Evolutionary conservation across 768 basidiomycete species (phyloP).

Genomic region (Suillus luteus): DNA sequence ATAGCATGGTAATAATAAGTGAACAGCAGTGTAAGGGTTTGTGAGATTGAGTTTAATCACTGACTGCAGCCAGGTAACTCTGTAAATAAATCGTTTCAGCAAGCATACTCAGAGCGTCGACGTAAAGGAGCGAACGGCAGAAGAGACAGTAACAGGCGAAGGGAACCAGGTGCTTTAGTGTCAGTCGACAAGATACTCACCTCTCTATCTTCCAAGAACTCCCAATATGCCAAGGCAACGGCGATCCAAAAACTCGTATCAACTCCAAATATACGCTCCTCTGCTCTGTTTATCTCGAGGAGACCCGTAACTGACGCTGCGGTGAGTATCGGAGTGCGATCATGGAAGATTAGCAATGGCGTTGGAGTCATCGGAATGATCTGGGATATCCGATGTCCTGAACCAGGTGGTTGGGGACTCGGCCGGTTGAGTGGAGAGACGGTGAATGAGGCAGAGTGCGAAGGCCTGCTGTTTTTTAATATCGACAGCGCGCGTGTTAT

Average conservation of each 20-base stretch:
- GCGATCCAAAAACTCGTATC: slow-evolving; percentile 81
- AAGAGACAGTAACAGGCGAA: neutral
- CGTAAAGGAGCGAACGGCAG: neutral
- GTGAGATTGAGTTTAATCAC: neutral
- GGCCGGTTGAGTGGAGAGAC: slow-evolving; percentile 36
- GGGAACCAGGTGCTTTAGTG: neutral
- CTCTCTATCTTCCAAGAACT: slow-evolving; percentile 78
- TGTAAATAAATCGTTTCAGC: neutral
- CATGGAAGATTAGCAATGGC: slow-evolving; percentile 67
- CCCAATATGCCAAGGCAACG: slow-evolving; percentile 71
- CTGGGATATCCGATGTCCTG: slow-evolving; percentile 22
- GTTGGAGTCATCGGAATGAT: slow-evolving; percentile 34
- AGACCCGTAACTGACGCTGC: slow-evolving; percentile 59
- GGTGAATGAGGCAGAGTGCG: slow-evolving; percentile 65
- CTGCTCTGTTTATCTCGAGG: slow-evolving; percentile 60
- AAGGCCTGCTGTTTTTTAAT: slow-evolving; percentile 51
- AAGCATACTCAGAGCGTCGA: neutral
- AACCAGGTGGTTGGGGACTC: slow-evolving; percentile 17
- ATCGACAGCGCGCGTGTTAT: slow-evolving; percentile 52
- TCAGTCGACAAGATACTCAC: slow-evolving; percentile 40
- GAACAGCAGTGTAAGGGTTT: neutral
- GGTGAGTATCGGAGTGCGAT: slow-evolving; percentile 68
- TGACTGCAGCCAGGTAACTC: slow-evolving; percentile 6
- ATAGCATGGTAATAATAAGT: neutral
- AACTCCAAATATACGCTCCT: slow-evolving; percentile 63